These are phyloP conservation scores for Entelexis paramagnoliae DNA, from an alignment of 1,139 yeast species.

Conservation along the genomic window DNA sequence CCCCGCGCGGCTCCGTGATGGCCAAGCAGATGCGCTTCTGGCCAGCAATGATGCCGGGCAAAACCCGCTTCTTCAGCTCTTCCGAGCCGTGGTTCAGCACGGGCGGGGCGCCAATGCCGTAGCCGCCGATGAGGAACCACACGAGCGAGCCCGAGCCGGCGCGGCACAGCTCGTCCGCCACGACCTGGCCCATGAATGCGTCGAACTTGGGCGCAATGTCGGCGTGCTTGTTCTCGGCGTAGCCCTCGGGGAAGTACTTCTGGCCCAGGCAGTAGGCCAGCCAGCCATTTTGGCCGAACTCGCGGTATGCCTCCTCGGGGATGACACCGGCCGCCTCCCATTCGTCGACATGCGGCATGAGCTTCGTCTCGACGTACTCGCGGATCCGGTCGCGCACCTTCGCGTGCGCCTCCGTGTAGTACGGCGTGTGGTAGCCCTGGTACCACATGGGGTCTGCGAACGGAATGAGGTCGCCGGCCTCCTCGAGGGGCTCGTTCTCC, in stretches of 20 bases:
- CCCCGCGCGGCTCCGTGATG: constrained; percentile 39
- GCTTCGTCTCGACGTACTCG: constrained; percentile 34
- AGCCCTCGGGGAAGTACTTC: constrained; percentile 30
- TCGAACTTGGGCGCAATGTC: constrained; percentile 32
- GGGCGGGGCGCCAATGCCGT: constrained; percentile 37
- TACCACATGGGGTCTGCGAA: constrained; percentile 40
- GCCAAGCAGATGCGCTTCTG: constrained; percentile 36
- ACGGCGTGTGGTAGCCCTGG: constrained; percentile 37
- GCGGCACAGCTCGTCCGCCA: constrained; percentile 35
- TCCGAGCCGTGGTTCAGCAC: constrained; percentile 32
- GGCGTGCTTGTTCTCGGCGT: constrained; percentile 30
- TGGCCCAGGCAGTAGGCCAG: constrained; percentile 30
- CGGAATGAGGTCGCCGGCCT: constrained; percentile 36
- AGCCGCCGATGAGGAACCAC: constrained; percentile 37
- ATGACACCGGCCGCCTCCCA: constrained; percentile 36
- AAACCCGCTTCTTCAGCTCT: constrained; percentile 31
- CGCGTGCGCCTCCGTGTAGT: constrained; percentile 35
- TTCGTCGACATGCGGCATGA: constrained; percentile 35
- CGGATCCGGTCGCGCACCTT: constrained; percentile 35
- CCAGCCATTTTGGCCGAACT: constrained; percentile 32
- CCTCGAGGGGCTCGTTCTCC: constrained; percentile 23
- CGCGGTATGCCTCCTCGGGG: constrained; percentile 30
- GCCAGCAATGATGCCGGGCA: constrained; percentile 34
- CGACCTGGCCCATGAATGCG: constrained; percentile 33
- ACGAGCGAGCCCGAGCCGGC: constrained; percentile 36